Evolutionary conservation across 257 asterid genomes (phyloP), one percentile per base, ranked within the genome.

Genomic region (Penstemon eatonii): DNA sequence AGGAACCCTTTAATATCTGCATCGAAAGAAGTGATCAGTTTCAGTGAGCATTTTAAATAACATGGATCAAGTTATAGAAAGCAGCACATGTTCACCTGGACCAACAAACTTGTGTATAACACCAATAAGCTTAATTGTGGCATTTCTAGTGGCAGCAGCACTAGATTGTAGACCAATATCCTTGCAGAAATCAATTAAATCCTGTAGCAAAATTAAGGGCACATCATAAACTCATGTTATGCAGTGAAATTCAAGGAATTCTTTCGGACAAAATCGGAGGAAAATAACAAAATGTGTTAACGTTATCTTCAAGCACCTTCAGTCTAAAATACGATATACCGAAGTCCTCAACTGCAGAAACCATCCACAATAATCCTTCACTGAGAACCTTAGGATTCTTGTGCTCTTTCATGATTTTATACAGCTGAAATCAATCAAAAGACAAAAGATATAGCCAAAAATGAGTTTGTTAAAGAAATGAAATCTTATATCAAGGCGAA

Each of bases 341-440:
- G 73, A 94, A 94, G 81, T 94, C 98, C 41, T 91, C 98, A 43
- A 94, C 85, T 0, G 95, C 96, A 8, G 92, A 86, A 70, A 91
- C 97, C 94, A 94, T 89, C 99, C 99, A 94, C 76, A 77, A 54
- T 68, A 94, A 69, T 73, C 99, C 99, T 80, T 94, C 99, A 70
- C 99, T 94, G 7, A 94, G 96, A 76, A 94, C 98, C 79, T 94
- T 94, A 43, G 99, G 99, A 72, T 94, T 94, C 83, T 94, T 94
- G 82, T 94, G 99, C 82, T 94, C 97, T 82, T 94, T 94, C 96
- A 89, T 87, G 66, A 91, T 89, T 80, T 85, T 94, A 83, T 79
- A 87, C 62, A 91, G 86, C 99, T 94, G 86, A 69, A 76, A 56
- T 10, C 66, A 55, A 68, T 11, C 65, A 68, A 66, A 73, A 45